Evolutionary conservation across 2,329 filamentous ascomycete species (phyloP), one percentile per base, ranked within the genome.

Genomic region (Verticillium isaacii): DNA sequence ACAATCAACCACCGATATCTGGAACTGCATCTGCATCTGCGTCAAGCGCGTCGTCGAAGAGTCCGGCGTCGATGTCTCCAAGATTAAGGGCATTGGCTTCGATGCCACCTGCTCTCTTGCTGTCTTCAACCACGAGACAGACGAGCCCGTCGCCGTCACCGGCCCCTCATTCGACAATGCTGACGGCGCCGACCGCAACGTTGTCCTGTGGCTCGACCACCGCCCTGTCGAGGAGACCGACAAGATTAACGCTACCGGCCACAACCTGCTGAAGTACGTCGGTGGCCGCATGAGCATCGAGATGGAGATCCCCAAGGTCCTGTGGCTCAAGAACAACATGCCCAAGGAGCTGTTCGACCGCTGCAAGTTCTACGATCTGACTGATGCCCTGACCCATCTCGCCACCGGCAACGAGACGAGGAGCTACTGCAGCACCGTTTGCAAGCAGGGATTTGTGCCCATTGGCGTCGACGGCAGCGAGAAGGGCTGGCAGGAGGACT

Each of bases 281-380:
- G 95, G 95, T 68, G 95, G 95, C 66, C 94, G 90, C 74, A 99
- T 99, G 95, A 97, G 92, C 74, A 94, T 97, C 67, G 95, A 99
- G 81, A 99, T 99, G 95, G 95, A 99, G 76, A 96, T 99, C 61
- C 95, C 95, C 66, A 99, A 99, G 79, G 92, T 97, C 1, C 83
- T 98, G 62, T 99, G 95, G 95, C 84, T 99, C 72, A 98, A 98
- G 84, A 97, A 97, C 77, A 86, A 98, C 78, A 98, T 99, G 95
- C 90, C 95, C 2, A 84, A 90, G 61, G 91, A 97, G 70, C 82
- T 95, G 17, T 99, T 98, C 70, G 88, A 89, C 61, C 88, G 89
- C 65, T 97, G 93, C 87, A 97, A 97, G 77, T 99, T 99, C 73
- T 99, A 97, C 75, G 95, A 99, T 72, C 78, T 99, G 70, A 89